Percentiles rank a stretch among this genome's conserved stretches.
Conservation (phyloP, 768 basidiomycete species). For the Cystoderma amianthinum region DNA sequence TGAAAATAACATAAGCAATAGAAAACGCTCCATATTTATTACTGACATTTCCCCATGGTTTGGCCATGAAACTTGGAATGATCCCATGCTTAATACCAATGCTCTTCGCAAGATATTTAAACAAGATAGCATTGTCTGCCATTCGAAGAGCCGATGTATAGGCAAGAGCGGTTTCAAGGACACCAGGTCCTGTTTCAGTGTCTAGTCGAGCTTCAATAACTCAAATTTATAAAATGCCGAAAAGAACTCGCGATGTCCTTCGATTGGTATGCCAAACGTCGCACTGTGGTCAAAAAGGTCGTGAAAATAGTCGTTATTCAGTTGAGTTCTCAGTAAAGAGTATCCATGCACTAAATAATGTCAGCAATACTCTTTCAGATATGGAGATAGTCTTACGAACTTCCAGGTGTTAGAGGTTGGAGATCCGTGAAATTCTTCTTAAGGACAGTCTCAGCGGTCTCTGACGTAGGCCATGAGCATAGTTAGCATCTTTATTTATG, state of each 20-base stretch:
- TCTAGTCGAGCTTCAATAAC: conserved; percentile 32
- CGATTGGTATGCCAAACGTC: conserved; percentile 73
- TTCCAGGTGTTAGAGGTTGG: conserved; percentile 84
- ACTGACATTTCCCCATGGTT: conserved; percentile 88
- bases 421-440: conserved; percentile 76
- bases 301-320: conserved; percentile 86
- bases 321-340: conserved; percentile 83
- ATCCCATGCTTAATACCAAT: conserved; percentile 85
- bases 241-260: conserved; percentile 68
- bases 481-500: too few relatives aligned
- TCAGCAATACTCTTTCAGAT: conserved; percentile 1
- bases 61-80: conserved; percentile 97
- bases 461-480: conserved; percentile 26
- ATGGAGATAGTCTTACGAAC: conserved; percentile 37
- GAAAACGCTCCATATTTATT: too few relatives aligned
- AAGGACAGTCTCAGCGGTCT: conserved; percentile 70
- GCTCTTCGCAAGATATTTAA: conserved; percentile 90
- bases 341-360: conserved; percentile 84
- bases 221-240: neutral
- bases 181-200: conserved; percentile 90
- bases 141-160: conserved; percentile 75
- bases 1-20: conserved; percentile 19
- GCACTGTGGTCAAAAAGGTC: conserved; percentile 75
- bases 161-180: conserved; percentile 81
- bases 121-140: conserved; percentile 89